A percentile compares a stretch with the other conserved stretches of the same genome.
These are phyloP conservation scores for Bisporella sp. DNA, from an alignment of 2,329 filamentous ascomycete genomes.

Conservation along the genomic window DNA sequence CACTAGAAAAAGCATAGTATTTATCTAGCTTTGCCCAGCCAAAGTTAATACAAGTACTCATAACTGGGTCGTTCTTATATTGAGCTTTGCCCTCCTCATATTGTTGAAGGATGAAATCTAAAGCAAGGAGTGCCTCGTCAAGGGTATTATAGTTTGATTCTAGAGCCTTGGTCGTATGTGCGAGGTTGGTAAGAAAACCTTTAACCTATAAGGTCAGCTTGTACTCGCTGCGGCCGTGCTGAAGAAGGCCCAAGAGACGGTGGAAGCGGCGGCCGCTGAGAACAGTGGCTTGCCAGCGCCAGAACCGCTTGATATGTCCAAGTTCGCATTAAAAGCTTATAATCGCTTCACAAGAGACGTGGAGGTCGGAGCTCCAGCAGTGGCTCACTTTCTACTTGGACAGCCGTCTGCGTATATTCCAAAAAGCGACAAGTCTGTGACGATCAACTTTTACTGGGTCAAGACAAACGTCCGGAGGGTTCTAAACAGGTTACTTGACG, in stretches of 20 bases:
- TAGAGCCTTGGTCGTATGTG: too few relatives aligned
- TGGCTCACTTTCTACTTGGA: constrained; percentile 9
- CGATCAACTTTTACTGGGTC: constrained; percentile 10
- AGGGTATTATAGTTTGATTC: too few relatives aligned
- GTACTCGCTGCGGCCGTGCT: constrained; percentile 3
- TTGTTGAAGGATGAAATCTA: too few relatives aligned
- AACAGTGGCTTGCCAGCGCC: constrained; percentile 2
- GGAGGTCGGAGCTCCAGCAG: constrained; percentile 6
- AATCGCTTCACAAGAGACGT: constrained; percentile 5
- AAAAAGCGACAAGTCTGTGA: constrained; percentile 7
- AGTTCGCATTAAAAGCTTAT: constrained; percentile 8
- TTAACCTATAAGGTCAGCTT: constrained; percentile 6
- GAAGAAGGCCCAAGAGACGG: constrained; percentile 7
- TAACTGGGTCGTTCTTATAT: too few relatives aligned
- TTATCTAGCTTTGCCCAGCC: too few relatives aligned
- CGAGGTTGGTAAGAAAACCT: too few relatives aligned
- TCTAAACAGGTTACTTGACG: constrained; percentile 4
- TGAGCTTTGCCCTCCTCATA: too few relatives aligned
- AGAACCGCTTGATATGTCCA: constrained; percentile 8
- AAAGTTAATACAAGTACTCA: too few relatives aligned
- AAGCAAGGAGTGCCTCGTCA: too few relatives aligned
- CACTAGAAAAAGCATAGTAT: too few relatives aligned
- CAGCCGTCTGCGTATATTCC: constrained; percentile 6
- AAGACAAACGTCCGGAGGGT: constrained; percentile 5
- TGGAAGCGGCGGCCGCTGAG: constrained; percentile 1